Conservation (phyloP, 345 rosid genomes). For the Carallia pectinifolia region DNA sequence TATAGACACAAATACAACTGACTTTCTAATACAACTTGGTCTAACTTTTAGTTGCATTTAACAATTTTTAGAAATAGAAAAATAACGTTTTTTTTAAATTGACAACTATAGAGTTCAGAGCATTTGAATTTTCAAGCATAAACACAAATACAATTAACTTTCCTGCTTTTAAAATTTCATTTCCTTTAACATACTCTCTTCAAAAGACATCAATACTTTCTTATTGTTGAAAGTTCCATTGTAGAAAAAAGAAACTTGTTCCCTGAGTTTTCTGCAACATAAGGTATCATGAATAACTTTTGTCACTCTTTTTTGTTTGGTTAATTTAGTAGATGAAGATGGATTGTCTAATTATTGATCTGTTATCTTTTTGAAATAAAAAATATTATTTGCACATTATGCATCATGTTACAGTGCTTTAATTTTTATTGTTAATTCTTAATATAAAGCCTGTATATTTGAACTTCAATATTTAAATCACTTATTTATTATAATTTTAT, state of each 20-base stretch:
- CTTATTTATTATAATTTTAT: too few species aligned
- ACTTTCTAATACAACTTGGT: too few species aligned
- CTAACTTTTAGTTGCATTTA: too few species aligned
- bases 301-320: slow-evolving; percentile 10
- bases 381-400: too few species aligned
- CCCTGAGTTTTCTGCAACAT: not conserved
- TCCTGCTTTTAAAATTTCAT: not conserved
- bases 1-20: not conserved
- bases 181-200: not conserved
- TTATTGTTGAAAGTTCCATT: not conserved
- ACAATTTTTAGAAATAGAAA: not conserved
- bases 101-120: not conserved
- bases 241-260: not conserved
- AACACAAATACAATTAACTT: not conserved
- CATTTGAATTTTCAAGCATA: not conserved
- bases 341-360: too few species aligned
- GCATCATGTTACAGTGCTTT: too few species aligned
- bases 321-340: too few species aligned
- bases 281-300: not conserved
- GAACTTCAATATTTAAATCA: too few species aligned
- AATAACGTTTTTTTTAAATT: too few species aligned
- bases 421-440: too few species aligned
- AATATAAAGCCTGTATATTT: too few species aligned
- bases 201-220: not conserved
- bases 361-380: too few species aligned